Conservation (phyloP, 2,329 filamentous ascomycete genomes). For the Venturia asperata region DNA sequence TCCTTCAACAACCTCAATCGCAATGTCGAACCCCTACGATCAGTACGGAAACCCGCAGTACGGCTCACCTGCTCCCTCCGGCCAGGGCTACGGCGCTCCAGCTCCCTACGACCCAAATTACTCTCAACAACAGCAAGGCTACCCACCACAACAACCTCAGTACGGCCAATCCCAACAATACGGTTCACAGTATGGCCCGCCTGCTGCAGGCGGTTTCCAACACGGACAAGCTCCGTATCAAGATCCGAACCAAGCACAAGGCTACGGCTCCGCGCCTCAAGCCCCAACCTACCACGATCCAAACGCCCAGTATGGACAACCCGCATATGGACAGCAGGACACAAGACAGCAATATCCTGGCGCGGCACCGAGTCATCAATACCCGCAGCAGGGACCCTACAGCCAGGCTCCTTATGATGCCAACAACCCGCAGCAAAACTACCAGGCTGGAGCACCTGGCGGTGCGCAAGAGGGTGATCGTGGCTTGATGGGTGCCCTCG, state of each 20-base stretch:
- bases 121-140: conserved; percentile 28
- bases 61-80: conserved; percentile 24
- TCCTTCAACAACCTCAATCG: not conserved
- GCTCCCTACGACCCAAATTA: conserved; percentile 24
- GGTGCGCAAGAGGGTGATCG: conserved; percentile 48
- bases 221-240: conserved; percentile 36
- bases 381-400: conserved; percentile 38
- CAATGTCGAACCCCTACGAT: conserved; percentile 49
- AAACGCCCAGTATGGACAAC: conserved; percentile 20
- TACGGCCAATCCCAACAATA: conserved; percentile 25
- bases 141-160: conserved; percentile 23
- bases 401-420: conserved; percentile 32
- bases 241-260: conserved; percentile 25
- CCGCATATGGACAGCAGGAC: conserved; percentile 15
- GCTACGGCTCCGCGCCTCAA: conserved; percentile 32
- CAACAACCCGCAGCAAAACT: conserved; percentile 28
- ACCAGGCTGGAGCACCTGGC: conserved; percentile 35
- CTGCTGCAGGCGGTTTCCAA: conserved; percentile 44
- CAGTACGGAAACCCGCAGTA: conserved; percentile 32
- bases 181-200: conserved; percentile 37
- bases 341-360: conserved; percentile 6
- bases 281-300: conserved; percentile 19
- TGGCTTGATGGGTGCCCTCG: conserved; percentile 50
- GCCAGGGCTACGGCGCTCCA: conserved; percentile 17
- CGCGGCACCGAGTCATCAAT: conserved; percentile 25